Evolutionary conservation across 805 yeast species (phyloP).

Genomic region (Komagataella pseudopastoris): DNA sequence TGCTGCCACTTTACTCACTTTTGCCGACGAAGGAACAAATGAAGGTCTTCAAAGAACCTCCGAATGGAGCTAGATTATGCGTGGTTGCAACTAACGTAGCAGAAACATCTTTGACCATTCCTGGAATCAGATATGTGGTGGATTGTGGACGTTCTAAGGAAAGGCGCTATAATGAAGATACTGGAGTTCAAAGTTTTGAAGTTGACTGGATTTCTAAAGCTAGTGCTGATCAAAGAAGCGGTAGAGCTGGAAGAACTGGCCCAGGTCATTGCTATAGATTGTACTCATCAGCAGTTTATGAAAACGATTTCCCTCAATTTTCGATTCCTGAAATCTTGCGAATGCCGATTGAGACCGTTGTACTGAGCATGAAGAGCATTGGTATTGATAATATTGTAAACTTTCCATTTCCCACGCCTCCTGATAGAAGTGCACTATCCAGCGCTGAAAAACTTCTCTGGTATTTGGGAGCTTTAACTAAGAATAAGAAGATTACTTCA

Average conservation of each 20-base stretch:
- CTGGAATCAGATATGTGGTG: slow-evolving; percentile 87
- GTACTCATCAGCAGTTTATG: slow-evolving; percentile 88
- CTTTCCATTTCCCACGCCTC: slow-evolving; percentile 96
- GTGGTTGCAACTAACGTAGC: slow-evolving; percentile 97
- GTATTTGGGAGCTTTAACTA: slow-evolving; percentile 66
- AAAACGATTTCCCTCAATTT: slow-evolving; percentile 72
- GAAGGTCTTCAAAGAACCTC: slow-evolving; percentile 82
- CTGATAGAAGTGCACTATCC: slow-evolving; percentile 43
- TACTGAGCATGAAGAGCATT: slow-evolving; percentile 91
- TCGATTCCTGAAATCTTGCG: slow-evolving; percentile 81
- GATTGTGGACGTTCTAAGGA: slow-evolving; percentile 94
- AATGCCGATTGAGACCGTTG: slow-evolving; percentile 96
- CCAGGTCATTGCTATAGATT: slow-evolving; percentile 95
- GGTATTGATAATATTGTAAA: slow-evolving; percentile 83
- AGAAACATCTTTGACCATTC: slow-evolving; percentile 93
- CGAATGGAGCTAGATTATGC: slow-evolving; percentile 75
- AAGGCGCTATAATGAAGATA: slow-evolving; percentile 64
- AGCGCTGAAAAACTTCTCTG: slow-evolving; percentile 58
- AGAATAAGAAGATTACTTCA: slow-evolving; percentile 46
- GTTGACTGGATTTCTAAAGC: slow-evolving; percentile 92
- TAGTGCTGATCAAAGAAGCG: slow-evolving; percentile 87
- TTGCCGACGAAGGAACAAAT: slow-evolving; percentile 92
- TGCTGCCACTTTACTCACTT: slow-evolving; percentile 82
- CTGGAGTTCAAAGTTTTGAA: slow-evolving; percentile 88
- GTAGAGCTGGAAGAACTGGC: slow-evolving; percentile 97